Evolutionary conservation across 169 alveolate species (phyloP).

Genomic region (Neospora caninum): DNA sequence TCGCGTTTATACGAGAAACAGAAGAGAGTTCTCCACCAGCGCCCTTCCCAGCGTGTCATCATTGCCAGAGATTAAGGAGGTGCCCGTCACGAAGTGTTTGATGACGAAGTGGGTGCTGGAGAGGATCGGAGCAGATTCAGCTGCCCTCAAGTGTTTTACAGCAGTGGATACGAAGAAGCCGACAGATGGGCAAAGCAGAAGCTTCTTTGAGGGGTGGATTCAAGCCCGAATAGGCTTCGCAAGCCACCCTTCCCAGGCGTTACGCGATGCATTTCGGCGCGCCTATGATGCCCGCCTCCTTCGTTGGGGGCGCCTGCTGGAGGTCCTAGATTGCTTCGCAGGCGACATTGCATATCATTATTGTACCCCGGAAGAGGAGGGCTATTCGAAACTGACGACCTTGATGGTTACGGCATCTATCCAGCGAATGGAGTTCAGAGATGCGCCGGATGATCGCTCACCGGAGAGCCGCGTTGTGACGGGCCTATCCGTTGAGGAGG

Average conservation of each 20-base stretch:
- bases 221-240: background rate
- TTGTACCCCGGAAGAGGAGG: constrained; percentile 50
- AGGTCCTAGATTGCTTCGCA: constrained; percentile 64
- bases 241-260: constrained; percentile 8
- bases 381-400: constrained; percentile 27
- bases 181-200: background rate
- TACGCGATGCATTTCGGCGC: constrained; percentile 62
- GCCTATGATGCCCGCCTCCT: constrained; percentile 33
- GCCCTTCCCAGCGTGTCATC: background rate
- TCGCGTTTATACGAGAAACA: too few species aligned
- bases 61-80: background rate
- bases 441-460: background rate
- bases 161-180: background rate
- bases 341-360: constrained; percentile 64
- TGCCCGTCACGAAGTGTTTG: background rate
- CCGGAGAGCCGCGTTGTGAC: background rate
- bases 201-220: constrained; percentile 27
- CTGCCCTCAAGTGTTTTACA: background rate
- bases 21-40: background rate
- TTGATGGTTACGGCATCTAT: constrained; percentile 59
- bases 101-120: constrained; percentile 43
- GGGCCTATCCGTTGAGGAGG: constrained; percentile 42
- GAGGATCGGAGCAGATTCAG: constrained; percentile 13
- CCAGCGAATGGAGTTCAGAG: constrained; percentile 45
- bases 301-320: constrained; percentile 68